Evolutionary conservation across 192 early-diverging fungal species (phyloP).

Genomic region (Mortierella claussenii): DNA sequence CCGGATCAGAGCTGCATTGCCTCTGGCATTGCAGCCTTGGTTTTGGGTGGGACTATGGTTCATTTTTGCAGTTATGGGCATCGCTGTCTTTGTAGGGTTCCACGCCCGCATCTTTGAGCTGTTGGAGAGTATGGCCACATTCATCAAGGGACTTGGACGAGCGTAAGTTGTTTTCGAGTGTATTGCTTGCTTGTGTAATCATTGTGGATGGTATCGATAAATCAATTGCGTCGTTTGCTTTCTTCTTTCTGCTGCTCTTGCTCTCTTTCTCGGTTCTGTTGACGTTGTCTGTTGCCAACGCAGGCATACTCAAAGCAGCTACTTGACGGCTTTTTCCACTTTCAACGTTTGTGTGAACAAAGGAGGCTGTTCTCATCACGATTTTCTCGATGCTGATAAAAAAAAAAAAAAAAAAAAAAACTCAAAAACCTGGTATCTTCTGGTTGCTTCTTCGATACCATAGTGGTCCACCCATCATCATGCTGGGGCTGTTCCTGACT

Average conservation of each 20-base stretch:
- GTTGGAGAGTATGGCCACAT: constrained; percentile 23
- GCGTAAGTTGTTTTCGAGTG: constrained; percentile 43
- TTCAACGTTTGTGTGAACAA: too few relatives aligned
- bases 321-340: too few relatives aligned
- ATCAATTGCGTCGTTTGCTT: not conserved
- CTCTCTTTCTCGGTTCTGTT: too few relatives aligned
- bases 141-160: constrained; percentile 44
- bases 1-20: constrained; percentile 22
- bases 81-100: constrained; percentile 42
- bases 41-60: constrained; percentile 50
- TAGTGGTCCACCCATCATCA: constrained; percentile 48
- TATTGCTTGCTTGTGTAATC: too few relatives aligned
- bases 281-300: too few relatives aligned
- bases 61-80: constrained; percentile 1
- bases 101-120: constrained; percentile 42
- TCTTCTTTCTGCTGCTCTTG: too few relatives aligned
- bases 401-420: too few relatives aligned
- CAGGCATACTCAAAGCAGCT: too few relatives aligned
- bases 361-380: too few relatives aligned
- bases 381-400: not conserved
- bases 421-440: not conserved
- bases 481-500: constrained; percentile 59
- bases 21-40: constrained; percentile 33
- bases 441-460: not conserved
- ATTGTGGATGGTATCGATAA: not conserved